phyloP scores from a whole-genome alignment of 2,329 filamentous ascomycete species.

The Chaetomiaceae sp. region DNA sequence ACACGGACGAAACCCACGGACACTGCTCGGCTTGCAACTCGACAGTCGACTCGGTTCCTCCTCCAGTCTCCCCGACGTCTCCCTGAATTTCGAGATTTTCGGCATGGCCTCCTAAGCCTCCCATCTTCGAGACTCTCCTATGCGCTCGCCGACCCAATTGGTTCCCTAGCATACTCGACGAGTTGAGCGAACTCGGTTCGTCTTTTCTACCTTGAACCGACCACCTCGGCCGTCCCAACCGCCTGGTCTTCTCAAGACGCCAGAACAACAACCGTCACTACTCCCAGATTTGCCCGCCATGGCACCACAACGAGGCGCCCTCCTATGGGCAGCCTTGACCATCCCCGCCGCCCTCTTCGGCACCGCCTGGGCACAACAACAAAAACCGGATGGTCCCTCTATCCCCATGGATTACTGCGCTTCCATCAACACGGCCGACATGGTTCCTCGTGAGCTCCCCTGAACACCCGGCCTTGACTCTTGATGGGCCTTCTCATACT shows the following conservation, averaged over 20 bases:
- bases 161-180: not conserved
- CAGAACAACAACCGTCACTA: not conserved
- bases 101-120: constrained; percentile 12
- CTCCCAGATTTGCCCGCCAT: constrained; percentile 16
- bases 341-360: constrained; percentile 22
- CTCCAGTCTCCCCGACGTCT: not conserved
- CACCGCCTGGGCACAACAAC: constrained; percentile 21
- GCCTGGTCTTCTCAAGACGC: not conserved
- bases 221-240: not conserved
- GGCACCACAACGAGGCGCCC: constrained; percentile 18
- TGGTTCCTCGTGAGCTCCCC: constrained; percentile 37
- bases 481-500: not conserved
- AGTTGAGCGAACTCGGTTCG: not conserved
- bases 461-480: not conserved
- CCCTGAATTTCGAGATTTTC: not conserved
- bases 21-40: too few species aligned
- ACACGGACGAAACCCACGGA: too few species aligned
- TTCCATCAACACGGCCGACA: constrained; percentile 41
- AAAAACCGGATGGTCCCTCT: constrained; percentile 21
- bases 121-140: not conserved
- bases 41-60: not conserved
- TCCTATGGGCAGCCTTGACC: constrained; percentile 20
- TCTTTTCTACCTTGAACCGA: not conserved
- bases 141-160: constrained; percentile 10
- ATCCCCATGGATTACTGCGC: constrained; percentile 42